These are phyloP conservation scores for Emergomyces orientalis DNA, from an alignment of 2,329 filamentous ascomycete genomes.

Conservation along the genomic window DNA sequence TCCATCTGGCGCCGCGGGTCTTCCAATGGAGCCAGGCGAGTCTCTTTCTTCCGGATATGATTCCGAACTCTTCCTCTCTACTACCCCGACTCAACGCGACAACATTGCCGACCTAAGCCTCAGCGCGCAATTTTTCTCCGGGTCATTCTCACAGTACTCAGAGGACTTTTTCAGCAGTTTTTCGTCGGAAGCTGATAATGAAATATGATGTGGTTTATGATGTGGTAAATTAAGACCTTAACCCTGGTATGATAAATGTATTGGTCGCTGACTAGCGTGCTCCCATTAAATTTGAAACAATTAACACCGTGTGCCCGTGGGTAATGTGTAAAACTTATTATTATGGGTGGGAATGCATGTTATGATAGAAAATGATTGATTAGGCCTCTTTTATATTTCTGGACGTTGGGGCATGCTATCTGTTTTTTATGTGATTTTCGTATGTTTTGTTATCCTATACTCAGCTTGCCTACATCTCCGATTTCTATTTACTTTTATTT, in stretches of 20 bases:
- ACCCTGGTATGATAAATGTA: not conserved
- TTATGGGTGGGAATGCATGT: not conserved
- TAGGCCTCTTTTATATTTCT: not conserved
- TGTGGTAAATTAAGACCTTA: not conserved
- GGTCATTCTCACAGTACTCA: slow-evolving; percentile 25
- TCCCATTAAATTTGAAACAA: not conserved
- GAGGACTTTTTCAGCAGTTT: slow-evolving; percentile 21
- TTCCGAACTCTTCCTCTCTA: slow-evolving; percentile 26
- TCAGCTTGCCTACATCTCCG: not conserved
- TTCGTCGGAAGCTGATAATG: slow-evolving; percentile 8
- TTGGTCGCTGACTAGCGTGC: not conserved
- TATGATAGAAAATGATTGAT: not conserved
- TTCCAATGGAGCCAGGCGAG: not conserved
- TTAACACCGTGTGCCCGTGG: not conserved
- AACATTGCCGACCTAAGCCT: slow-evolving; percentile 11
- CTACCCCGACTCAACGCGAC: slow-evolving; percentile 21
- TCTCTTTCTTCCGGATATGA: slow-evolving; percentile 21
- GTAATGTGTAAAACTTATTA: not conserved
- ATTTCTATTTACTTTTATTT: not conserved
- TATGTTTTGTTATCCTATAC: not conserved
- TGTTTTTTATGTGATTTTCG: not conserved
- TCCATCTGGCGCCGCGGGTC: not conserved
- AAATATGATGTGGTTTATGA: not conserved
- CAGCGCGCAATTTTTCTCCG: slow-evolving; percentile 29
- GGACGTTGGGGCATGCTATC: not conserved